Base-by-base conservation (phyloP, 495 filamentous ascomycete genomes). In the Mycothermus thermophilus region DNA sequence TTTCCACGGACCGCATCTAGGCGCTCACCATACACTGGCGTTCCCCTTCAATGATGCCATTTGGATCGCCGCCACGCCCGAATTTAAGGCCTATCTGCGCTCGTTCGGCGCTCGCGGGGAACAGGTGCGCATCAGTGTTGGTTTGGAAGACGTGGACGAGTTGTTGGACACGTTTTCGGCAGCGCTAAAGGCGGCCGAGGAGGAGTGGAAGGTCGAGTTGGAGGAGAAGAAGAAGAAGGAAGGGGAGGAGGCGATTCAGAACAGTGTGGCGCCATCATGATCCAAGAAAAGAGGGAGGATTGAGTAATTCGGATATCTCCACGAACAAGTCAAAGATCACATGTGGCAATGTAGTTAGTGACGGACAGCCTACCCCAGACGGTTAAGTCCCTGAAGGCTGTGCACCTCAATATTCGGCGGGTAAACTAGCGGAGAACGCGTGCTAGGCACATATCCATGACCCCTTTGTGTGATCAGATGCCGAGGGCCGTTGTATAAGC, bases 1-100 rank as follows among this genome's bases (percentile, higher is more conserved):
- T 19, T 55, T 60, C 41, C 46, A 55, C 11, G 60, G 63, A 7
- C 66, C 65, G 2, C 63, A 67, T 44, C 42, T 69, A 2, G 66
- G 66, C 0, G 66, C 63, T 13, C 60, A 67, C 45, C 42, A 56
- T 33, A 68, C 64, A 5, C 38, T 69, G 1, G 51, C 48, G 1
- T 26, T 66, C 21, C 46, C 60, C 8, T 68, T 62, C 43, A 60
- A 58, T 32, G 56, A 51, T 12, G 34, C 37, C 8, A 30, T 60
- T 8, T 64, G 58, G 47, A n/a, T n/a, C n/a, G 54, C 50, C 6
- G 45, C 42, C 10, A 29, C 50, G 10, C 24, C 39, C 8, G 49
- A 47, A 6, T 32, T 30, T 5, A 30, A 31, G 0, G 41, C 35
- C 2, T 49, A 52, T 12, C 41, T 57, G 26, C 50, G 33, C 5